A percentile compares a stretch with the other conserved stretches of the same genome.
These are phyloP conservation scores for Globomyces sp. DNA, from an alignment of 371 early-diverging fungal species.

Conservation along the genomic window DNA sequence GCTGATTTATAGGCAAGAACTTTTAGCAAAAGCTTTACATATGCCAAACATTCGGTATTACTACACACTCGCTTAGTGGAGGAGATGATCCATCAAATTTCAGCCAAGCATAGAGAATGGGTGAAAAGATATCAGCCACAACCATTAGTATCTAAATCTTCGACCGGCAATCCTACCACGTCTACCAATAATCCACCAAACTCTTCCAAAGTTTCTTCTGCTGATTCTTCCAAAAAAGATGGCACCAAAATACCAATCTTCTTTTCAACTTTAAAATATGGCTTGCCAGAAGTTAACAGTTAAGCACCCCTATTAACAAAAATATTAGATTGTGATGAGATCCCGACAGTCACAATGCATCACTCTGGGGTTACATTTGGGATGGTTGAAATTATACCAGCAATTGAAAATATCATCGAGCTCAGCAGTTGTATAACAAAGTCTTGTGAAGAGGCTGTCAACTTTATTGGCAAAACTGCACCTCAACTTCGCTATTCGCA, in stretches of 20 bases:
- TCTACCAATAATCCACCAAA: no score
- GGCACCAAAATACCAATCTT: not conserved
- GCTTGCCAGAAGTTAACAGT: constrained; percentile 10
- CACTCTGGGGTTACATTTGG: constrained; percentile 32
- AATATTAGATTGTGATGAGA: constrained; percentile 15
- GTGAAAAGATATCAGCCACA: constrained; percentile 3
- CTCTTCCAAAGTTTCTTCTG: no score
- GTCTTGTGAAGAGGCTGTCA: constrained; percentile 20
- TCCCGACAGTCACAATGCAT: constrained; percentile 46
- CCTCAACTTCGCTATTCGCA: not conserved
- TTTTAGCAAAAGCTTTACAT: constrained; percentile 16
- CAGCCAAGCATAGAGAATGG: not conserved
- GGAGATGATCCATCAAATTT: not conserved
- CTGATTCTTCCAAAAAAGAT: not conserved
- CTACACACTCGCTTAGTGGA: constrained; percentile 10
- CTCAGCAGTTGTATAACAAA: constrained; percentile 25
- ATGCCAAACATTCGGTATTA: constrained; percentile 4
- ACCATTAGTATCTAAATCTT: not conserved
- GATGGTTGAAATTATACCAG: constrained; percentile 46
- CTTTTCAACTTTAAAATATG: constrained; percentile 7
- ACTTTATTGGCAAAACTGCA: not conserved
- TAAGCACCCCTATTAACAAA: not conserved
- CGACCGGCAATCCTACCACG: not conserved
- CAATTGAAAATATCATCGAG: constrained; percentile 23
- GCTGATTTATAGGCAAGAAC: constrained; percentile 25